These are phyloP conservation scores for Syzygium malaccense DNA, from an alignment of 441 rosid species.

Conservation along the genomic window DNA sequence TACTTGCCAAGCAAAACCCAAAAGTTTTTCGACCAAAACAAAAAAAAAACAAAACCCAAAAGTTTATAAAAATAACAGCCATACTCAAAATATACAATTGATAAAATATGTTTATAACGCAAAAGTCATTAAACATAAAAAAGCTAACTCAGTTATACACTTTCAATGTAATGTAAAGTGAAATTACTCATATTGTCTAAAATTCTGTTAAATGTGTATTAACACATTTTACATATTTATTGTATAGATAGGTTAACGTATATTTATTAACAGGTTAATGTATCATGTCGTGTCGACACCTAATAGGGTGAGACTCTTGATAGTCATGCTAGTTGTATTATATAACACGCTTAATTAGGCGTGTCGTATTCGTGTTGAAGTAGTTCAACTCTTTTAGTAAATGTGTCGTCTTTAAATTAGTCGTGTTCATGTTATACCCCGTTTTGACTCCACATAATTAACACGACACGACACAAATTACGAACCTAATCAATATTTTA, in stretches of 20 bases:
- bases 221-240: not conserved
- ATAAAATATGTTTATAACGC: not conserved
- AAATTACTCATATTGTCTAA: not conserved
- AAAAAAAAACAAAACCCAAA: not conserved
- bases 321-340: not conserved
- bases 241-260: not conserved
- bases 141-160: not conserved
- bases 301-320: not conserved
- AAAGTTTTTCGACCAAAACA: not conserved
- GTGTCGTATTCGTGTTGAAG: not conserved
- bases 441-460: not conserved
- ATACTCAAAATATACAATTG: not conserved
- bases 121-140: not conserved
- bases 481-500: not conserved
- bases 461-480: not conserved
- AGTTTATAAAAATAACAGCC: not conserved
- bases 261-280: not conserved
- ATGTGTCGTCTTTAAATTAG: not conserved
- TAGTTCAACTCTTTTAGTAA: not conserved
- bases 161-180: not conserved
- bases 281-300: accelerated
- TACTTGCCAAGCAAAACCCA: not conserved
- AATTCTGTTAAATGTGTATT: not conserved
- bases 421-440: accelerated
- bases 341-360: not conserved